Conservation (phyloP, 352 stramenopile genomes). For the Pythium brachiatum region DNA sequence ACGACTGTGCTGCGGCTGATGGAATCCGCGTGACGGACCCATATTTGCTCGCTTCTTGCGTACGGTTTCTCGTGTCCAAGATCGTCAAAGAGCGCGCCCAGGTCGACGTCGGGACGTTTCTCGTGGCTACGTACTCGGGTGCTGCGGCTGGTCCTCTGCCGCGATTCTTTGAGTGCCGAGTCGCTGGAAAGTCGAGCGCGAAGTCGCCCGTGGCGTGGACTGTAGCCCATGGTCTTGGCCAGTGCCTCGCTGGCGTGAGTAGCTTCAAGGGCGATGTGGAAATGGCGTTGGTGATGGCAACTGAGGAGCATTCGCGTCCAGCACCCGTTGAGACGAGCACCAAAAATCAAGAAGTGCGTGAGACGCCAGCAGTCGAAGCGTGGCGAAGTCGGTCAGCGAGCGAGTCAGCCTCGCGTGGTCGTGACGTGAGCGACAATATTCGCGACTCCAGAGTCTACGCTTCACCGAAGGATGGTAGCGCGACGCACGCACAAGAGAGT, state of each 20-base stretch:
- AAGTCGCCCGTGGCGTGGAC: slow-evolving; percentile 33
- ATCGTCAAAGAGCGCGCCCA: slow-evolving; percentile 59
- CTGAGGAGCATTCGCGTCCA: not conserved
- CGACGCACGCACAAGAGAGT: not conserved
- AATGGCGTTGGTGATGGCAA: slow-evolving; percentile 31
- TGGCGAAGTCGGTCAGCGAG: not conserved
- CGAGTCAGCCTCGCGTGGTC: not conserved
- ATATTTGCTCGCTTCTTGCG: slow-evolving; percentile 56
- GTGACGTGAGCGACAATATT: not conserved
- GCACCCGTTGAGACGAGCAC: not conserved
- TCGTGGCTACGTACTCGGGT: slow-evolving; percentile 59
- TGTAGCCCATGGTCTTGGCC: slow-evolving; percentile 34
- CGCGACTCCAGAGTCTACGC: not conserved
- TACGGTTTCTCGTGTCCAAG: slow-evolving; percentile 49
- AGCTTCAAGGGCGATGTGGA: slow-evolving; percentile 55
- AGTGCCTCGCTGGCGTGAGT: slow-evolving; percentile 53
- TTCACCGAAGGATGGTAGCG: not conserved
- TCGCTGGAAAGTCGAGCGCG: slow-evolving; percentile 13
- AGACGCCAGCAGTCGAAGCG: not conserved
- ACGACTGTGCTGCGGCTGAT: slow-evolving; percentile 31
- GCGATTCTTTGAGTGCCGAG: slow-evolving; percentile 72
- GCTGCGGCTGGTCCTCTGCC: slow-evolving; percentile 37
- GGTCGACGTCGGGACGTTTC: slow-evolving; percentile 54
- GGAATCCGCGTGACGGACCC: slow-evolving; percentile 43
- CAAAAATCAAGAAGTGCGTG: not conserved